Base-by-base conservation (phyloP, 352 stramenopile genomes). In the Pilasporangium apinafurcum region DNA sequence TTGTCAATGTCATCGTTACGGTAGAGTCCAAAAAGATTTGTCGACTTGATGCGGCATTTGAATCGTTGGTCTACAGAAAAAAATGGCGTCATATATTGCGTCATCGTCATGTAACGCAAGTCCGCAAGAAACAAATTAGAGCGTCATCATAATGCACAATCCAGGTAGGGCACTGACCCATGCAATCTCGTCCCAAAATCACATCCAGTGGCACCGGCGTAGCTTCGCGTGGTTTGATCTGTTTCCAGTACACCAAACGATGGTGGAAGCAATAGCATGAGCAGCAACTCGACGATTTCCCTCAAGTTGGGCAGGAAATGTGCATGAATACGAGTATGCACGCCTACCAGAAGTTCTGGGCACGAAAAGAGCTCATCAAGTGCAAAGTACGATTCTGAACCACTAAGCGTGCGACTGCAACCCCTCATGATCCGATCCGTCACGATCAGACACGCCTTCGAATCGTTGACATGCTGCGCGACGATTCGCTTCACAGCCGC, bases 401-500 rank as follows among this genome's bases (percentile, higher is more conserved):
- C 78, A 45, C 72, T 89, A 33, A 87, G 72, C 18, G 74, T 90
- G 29, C 78, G 78, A 39, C 69, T 86, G 55, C 78, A 87, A 7
- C 67, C 59, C 12, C 78, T 65, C 69, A 86, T 80, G 51, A 90
- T 55, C 16, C 73, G 68, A 52, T 88, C 73, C 4, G 69, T 68
- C 27, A 83, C 53, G 5, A 59, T 51, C 16, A 86, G 52, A 37
- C 57, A 64, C 18, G 60, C 59, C 21, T 79, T 62, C 1, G 72
- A 59, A 21, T 76, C 53, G 32, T 65, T 48, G 12, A 71, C 64
- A 44, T 83, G 59, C 4, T 53, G 57, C 3, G 51, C 48, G 1
- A 87, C 78, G 36, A 90, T 86, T 24, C 68, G 77, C 50, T 90
- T 90, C 42, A 86, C 68, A 2, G 77, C 71, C 1, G 71, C 77